A percentile compares a stretch with the other conserved stretches of the same genome.
phyloP scores from a whole-genome alignment of 2,329 filamentous ascomycete genomes.

The Lecanicillium sp. region DNA sequence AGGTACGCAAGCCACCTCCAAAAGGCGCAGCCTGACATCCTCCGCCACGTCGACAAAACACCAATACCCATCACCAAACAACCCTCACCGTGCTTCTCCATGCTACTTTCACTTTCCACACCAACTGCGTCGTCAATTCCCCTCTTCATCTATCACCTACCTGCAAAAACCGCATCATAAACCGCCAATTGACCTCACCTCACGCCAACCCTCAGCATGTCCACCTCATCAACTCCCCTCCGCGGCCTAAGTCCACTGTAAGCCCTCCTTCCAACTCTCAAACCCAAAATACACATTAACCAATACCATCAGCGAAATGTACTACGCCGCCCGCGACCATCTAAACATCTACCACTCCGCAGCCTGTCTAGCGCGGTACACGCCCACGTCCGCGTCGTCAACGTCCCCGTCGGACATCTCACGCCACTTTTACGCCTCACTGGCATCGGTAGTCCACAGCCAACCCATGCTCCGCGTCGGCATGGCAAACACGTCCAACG shows the following conservation, averaged over 20 bases:
- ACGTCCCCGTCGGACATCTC: conserved; percentile 6
- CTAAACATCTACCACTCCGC: conserved; percentile 41
- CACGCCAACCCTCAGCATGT: too few relatives aligned
- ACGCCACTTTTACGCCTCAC: conserved; percentile 25
- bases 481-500: conserved; percentile 34
- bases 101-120: background rate
- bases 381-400: conserved; percentile 9
- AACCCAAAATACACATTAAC: background rate
- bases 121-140: background rate
- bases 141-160: background rate
- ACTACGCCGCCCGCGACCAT: conserved; percentile 36
- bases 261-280: background rate
- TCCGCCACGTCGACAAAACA: too few relatives aligned
- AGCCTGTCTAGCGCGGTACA: conserved; percentile 36
- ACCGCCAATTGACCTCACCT: too few relatives aligned
- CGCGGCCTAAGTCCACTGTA: conserved; percentile 20
- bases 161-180: too few relatives aligned
- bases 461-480: conserved; percentile 42
- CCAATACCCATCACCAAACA: too few relatives aligned
- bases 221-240: conserved; percentile 7
- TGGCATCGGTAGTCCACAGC: conserved; percentile 30
- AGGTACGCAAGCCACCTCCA: too few relatives aligned
- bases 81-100: too few relatives aligned
- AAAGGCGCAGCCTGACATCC: too few relatives aligned
- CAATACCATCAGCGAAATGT: conserved; percentile 31